Evolutionary conservation across 768 basidiomycete species (phyloP), one percentile per base, ranked within the genome.

Genomic region (Russula griseocarnosa): DNA sequence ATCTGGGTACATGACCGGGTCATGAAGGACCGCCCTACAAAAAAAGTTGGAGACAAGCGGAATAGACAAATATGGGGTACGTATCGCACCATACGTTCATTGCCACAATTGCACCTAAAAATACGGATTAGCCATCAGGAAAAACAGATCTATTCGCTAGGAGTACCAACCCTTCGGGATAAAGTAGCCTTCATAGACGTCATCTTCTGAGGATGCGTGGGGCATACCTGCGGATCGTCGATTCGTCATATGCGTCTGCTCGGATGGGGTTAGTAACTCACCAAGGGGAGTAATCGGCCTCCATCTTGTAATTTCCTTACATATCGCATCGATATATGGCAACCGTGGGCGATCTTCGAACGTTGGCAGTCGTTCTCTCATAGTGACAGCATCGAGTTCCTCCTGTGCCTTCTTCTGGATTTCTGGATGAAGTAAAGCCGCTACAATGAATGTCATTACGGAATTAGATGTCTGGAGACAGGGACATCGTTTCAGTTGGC

Each of bases 111-210:
- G 62, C 51, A 6, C 62, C 62, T 63, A 3, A 26, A 32, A 20
- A 46, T 24, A 30, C 18, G 0, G 16, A 14, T 50, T 10, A 24
- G 14, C 24, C 10, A 50, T 28, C n/a, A 30, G 34, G 20, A 3
- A n/a, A n/a, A 9, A 20, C 9, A 44, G 11, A 44, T 8, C 2
- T 22, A 9, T 6, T n/a, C 14, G n/a, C 5, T 8, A 13, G 20
- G 13, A 36, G 3, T 13, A 40, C 3, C 52, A 34, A 32, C 69
- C 72, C 50, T 73, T 73, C 5, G 72, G 71, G 5, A 74, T 71
- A 36, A 65, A 62, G 42, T 66, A 73, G 0, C 70, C 73, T 47
- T 71, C 56, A 58, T 72, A 73, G 3, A 70, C 58, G 49, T 73
- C 68, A 30, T 73, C 73, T 44, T 70, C 46, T 10, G 46, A 57